Percentiles rank a stretch among this genome's conserved stretches.
phyloP scores from a whole-genome alignment of 2,329 filamentous ascomycete species.

The Elsinoe fawcettii region DNA sequence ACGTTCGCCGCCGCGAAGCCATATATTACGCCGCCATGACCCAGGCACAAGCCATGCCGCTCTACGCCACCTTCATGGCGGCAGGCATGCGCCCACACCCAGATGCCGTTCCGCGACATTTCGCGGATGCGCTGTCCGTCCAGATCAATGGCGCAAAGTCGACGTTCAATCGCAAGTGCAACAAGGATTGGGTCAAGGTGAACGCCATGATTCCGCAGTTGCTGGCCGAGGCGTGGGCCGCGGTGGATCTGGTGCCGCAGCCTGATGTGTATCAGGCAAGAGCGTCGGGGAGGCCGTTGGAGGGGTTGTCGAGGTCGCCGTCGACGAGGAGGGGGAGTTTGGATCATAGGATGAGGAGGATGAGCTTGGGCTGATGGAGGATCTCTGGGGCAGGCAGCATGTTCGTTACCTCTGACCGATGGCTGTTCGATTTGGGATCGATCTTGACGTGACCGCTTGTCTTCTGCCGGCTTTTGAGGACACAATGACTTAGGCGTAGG shows the following conservation, averaged over 20 bases:
- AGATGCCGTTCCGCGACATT: not conserved
- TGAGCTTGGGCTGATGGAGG: not conserved
- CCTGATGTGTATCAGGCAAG: not conserved
- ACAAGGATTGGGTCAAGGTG: not conserved
- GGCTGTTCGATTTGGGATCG: too few species aligned
- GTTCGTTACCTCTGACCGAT: too few species aligned
- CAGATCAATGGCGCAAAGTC: not conserved
- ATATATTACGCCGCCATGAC: not conserved
- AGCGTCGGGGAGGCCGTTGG: not conserved
- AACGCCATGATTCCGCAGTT: not conserved
- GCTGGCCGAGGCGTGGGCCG: not conserved
- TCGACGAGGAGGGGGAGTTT: not conserved
- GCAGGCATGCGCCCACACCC: not conserved
- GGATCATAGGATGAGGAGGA: slow-evolving; percentile 2
- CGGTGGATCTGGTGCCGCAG: not conserved
- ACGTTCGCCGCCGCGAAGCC: not conserved
- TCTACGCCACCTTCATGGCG: not conserved
- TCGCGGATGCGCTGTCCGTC: not conserved
- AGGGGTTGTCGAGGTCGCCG: not conserved
- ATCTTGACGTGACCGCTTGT: too few species aligned
- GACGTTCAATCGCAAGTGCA: not conserved
- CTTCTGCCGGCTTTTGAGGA: too few species aligned
- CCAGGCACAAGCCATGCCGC: not conserved
- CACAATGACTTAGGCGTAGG: too few species aligned
- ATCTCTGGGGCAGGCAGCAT: not conserved